Conservation (phyloP, 164 flowering plant genomes). For the Magnolia officinalis region DNA sequence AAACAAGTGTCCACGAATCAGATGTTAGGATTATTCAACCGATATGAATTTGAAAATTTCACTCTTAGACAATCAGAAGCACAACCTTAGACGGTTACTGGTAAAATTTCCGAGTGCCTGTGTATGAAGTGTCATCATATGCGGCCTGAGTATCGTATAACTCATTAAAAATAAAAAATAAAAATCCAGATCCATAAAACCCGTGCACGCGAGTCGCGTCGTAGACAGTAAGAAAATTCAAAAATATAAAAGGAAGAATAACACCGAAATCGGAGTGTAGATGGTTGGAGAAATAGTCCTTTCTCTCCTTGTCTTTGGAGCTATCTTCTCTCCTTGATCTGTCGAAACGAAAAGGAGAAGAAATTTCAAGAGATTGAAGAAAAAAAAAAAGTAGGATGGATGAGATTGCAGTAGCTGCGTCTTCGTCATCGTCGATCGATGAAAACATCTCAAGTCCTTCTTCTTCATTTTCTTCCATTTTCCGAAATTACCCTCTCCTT, state of each 20-base stretch:
- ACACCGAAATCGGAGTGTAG: not conserved
- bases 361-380: not conserved
- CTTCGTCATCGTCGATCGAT: constrained; percentile 18
- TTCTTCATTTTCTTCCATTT: constrained; percentile 15
- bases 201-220: not conserved
- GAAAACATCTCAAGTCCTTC: constrained; percentile 4
- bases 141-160: no score
- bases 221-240: not conserved
- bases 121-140: no score
- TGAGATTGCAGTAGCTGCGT: not conserved
- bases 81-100: no score
- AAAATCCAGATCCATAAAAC: no score
- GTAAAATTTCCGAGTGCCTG: no score
- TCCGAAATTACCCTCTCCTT: constrained; percentile 53
- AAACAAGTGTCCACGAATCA: no score
- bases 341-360: not conserved
- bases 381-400: not conserved
- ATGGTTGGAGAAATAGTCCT: not conserved
- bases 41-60: no score
- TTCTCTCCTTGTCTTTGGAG: not conserved
- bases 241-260: not conserved
- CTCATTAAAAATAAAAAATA: no score
- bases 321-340: not conserved
- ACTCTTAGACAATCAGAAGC: no score
- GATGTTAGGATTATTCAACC: no score